Base-by-base conservation (phyloP, 78 protist genomes). In the Isochrysis galbana region DNA sequence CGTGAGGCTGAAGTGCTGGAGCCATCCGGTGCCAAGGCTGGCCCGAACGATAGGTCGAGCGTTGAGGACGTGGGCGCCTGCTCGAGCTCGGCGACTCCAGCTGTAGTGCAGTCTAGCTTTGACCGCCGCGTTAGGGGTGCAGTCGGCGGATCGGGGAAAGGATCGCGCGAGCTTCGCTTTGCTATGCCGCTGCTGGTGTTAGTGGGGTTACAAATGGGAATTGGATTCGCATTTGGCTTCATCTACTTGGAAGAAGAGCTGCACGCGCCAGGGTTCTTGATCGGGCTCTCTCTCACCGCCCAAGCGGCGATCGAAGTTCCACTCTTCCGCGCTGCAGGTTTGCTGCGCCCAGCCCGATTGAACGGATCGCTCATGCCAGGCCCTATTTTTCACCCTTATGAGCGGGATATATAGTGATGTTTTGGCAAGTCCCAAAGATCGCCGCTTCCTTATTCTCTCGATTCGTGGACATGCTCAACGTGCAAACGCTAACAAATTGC, bases 241-340 rank as follows among this genome's bases (percentile, higher is more conserved):
- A 39, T 77, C 84, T 77, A 39, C 23, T 29, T 77, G 34, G 29
- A 77, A n/a, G 1, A 4, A 32, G 47, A 39, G 47, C 46, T 77
- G 36, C 47, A 39, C 46, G 84, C 84, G 47, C 1, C 47, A 23
- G 47, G 47, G 32, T 17, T 77, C 34, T 46, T 39, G 34, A 19
- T 77, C 47, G 84, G 84, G 0, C n/a, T 39, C 32, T 39, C 84
- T 22, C 84, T 77, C 47, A 77, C 84, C 47, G 84, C 46, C 47
- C 84, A 77, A 46, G 84, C 84, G 14, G 47, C 46, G 46, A 10
- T 77, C 46, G 84, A 77, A 46, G 84, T 70, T 7, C 80, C 80
- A 41, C 80, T 70, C 39, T 70, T 70, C 41, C 80, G 22, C 61
- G 61, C 61, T 7, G 61, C 61, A n/a, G n/a, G n/a, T n/a, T n/a